These are phyloP conservation scores for Ceriops decandra DNA, from an alignment of 345 rosid species.

Conservation along the genomic window DNA sequence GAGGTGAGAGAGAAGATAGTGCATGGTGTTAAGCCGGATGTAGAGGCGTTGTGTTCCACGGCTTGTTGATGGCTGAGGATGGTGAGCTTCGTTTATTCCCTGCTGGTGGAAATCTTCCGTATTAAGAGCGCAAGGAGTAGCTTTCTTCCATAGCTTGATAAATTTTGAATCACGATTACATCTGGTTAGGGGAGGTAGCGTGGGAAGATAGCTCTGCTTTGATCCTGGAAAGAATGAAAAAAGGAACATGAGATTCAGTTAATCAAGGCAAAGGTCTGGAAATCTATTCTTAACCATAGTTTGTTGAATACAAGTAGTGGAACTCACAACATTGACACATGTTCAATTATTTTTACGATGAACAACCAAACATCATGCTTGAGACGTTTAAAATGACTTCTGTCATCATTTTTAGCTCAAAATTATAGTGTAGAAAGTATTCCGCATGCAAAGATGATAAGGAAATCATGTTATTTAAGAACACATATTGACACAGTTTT, in stretches of 20 bases:
- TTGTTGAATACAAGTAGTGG: no score
- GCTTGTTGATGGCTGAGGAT: constrained; percentile 84
- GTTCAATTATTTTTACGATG: no score
- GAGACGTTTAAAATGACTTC: no score
- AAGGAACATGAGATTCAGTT: not conserved
- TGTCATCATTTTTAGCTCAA: no score
- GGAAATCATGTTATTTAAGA: no score
- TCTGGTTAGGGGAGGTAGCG: constrained; percentile 81
- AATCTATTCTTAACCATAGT: no score
- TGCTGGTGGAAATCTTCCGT: constrained; percentile 28
- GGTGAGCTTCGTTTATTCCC: constrained; percentile 41
- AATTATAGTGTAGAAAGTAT: no score
- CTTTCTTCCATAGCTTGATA: constrained; percentile 64
- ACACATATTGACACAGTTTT: no score
- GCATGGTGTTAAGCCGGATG: constrained; percentile 83
- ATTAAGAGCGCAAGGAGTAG: constrained; percentile 53
- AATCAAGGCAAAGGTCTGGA: no score
- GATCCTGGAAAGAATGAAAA: constrained; percentile 42
- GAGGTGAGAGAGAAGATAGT: constrained; percentile 65
- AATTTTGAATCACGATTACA: constrained; percentile 73
- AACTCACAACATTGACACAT: no score
- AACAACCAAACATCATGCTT: no score
- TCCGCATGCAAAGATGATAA: no score
- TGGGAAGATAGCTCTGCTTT: constrained; percentile 75
- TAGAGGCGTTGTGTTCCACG: constrained; percentile 93